phyloP scores from a whole-genome alignment of 1,284 basidiomycete species.

The Cryptococcus sp. region DNA sequence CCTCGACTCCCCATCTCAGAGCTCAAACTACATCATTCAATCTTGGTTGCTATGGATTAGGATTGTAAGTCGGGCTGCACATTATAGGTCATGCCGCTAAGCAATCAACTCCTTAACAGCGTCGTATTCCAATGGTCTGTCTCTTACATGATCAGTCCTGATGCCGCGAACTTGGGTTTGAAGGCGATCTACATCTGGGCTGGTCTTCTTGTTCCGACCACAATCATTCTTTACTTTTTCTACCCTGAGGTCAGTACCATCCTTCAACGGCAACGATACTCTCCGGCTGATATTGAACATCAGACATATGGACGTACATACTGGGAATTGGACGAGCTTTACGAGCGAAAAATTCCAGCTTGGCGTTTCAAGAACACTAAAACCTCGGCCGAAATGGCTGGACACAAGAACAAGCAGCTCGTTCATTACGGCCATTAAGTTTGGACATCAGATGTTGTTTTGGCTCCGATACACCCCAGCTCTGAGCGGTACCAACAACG shows the following conservation, averaged over 20 bases:
- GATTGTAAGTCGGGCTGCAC: constrained; percentile 19
- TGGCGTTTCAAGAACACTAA: constrained; percentile 45
- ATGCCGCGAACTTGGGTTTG: constrained; percentile 26
- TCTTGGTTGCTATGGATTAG: constrained; percentile 25
- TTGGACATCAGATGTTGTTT: no score
- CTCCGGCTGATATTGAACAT: neutral
- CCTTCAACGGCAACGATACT: neutral
- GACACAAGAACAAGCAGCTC: constrained; percentile 14
- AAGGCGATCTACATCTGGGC: constrained; percentile 31
- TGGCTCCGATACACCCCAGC: no score
- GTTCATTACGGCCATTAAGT: neutral
- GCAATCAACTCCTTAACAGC: neutral
- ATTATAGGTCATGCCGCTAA: neutral
- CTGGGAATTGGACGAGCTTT: constrained; percentile 50
- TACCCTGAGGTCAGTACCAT: constrained; percentile 24
- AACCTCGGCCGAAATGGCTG: constrained; percentile 20
- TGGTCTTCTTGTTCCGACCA: constrained; percentile 26
- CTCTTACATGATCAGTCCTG: constrained; percentile 31
- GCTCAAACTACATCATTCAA: constrained; percentile 28
- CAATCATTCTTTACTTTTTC: constrained; percentile 23
- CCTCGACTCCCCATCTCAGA: constrained; percentile 22
- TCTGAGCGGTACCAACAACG: no score
- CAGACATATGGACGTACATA: constrained; percentile 29
- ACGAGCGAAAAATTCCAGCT: constrained; percentile 45
- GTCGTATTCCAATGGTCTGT: constrained; percentile 29